Conservation (phyloP, 345 rosid species). For the rapeseed (Brassica napus) region Da-Ae NC_063442.1:16554501-16555000, state of each 20-base stretch:
- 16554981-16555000: conserved; percentile 96
- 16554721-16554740: conserved; percentile 10
- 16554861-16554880: not conserved
- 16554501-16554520: not conserved
- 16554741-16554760: conserved; percentile 61
- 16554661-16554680: not conserved
- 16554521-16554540: not conserved
- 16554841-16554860: not conserved
- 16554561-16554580: conserved; percentile 44
- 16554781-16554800: conserved; percentile 74
- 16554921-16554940: conserved; percentile 82
- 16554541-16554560: not conserved
- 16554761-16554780: conserved; percentile 45
- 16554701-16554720: not conserved
- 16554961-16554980: conserved; percentile 94
- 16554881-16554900: not conserved
- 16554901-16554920: conserved; percentile 51
- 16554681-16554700: not conserved
- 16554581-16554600: conserved; percentile 60
- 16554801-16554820: conserved; percentile 93
- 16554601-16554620: conserved; percentile 64
- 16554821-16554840: conserved; percentile 74
- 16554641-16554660: not conserved
- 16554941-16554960: conserved; percentile 92
- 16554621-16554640: conserved; percentile 71